Evolutionary conservation across 1,284 basidiomycete species (phyloP).

Genomic region (Ustilago tritici): DNA sequence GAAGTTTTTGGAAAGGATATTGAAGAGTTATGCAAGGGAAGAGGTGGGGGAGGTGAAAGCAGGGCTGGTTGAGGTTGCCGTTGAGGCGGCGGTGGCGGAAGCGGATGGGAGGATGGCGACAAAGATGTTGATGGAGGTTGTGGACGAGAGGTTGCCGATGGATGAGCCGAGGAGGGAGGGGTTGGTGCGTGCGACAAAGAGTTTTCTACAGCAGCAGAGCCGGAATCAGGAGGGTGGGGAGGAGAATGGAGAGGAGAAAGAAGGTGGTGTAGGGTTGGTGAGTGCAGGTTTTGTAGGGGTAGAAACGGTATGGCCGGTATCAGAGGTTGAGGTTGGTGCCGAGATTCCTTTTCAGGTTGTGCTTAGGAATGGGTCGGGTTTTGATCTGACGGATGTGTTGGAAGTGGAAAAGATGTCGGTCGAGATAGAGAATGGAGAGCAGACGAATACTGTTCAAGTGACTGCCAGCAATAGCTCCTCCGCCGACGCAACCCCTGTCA

Average conservation of each 20-base stretch:
- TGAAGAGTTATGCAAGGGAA: slow-evolving; percentile 51
- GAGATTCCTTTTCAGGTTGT: slow-evolving; percentile 25
- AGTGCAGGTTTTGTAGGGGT: slow-evolving; percentile 9
- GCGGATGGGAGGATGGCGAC: slow-evolving; percentile 25
- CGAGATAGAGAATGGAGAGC: slow-evolving; percentile 13
- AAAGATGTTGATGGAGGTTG: slow-evolving; percentile 23
- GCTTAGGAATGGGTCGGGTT: slow-evolving; percentile 14
- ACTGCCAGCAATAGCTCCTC: neutral
- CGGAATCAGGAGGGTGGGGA: neutral
- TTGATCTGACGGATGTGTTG: slow-evolving; percentile 15
- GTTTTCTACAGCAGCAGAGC: slow-evolving; percentile 6
- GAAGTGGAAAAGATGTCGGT: slow-evolving; percentile 3
- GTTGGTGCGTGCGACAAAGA: slow-evolving; percentile 18
- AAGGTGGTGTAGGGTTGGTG: neutral
- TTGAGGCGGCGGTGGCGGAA: slow-evolving; percentile 22
- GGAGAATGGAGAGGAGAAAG: neutral
- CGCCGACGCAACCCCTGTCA: neutral
- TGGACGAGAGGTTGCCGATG: slow-evolving; percentile 15
- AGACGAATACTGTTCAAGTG: slow-evolving; percentile 4
- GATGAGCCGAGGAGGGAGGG: slow-evolving; percentile 3
- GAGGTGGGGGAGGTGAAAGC: slow-evolving; percentile 21
- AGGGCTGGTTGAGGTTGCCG: slow-evolving; percentile 31
- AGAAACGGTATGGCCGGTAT: slow-evolving; percentile 15
- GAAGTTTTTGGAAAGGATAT: slow-evolving; percentile 59
- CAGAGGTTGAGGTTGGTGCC: slow-evolving; percentile 20